phyloP scores from a whole-genome alignment of 331 rosid species.

The Malus hybrid region DNA sequence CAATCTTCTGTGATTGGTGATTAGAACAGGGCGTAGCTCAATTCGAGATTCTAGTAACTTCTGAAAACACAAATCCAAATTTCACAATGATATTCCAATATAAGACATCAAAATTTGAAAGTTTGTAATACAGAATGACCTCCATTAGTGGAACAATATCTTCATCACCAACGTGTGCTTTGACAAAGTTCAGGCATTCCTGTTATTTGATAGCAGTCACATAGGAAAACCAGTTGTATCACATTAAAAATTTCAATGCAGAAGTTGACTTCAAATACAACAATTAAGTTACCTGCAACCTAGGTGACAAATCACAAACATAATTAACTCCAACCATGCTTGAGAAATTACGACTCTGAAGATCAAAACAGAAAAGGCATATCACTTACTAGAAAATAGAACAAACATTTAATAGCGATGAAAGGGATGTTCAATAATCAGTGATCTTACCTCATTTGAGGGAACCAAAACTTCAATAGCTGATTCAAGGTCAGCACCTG shows the following conservation, averaged over 20 bases:
- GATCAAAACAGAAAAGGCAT: not conserved
- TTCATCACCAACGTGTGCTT: conserved; percentile 25
- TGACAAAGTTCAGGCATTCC: conserved; percentile 27
- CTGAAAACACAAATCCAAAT: conserved; percentile 8
- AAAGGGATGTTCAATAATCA: not conserved
- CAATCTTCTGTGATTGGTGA: conserved; percentile 11
- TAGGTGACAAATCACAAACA: conserved; percentile 19
- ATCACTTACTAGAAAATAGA: not conserved
- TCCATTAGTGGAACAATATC: conserved; percentile 18
- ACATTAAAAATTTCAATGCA: not conserved
- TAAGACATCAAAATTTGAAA: not conserved
- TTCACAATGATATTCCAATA: not conserved
- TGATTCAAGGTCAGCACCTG: conserved; percentile 30
- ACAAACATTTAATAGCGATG: not conserved
- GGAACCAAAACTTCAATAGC: conserved; percentile 23
- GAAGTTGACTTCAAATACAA: conserved; percentile 1
- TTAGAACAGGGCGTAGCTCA: conserved; percentile 18
- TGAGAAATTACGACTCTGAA: conserved; percentile 10
- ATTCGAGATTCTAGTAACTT: conserved; percentile 25
- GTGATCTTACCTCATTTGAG: conserved; percentile 17
- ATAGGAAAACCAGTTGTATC: not conserved
- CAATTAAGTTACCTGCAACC: conserved; percentile 18
- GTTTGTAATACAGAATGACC: conserved; percentile 4
- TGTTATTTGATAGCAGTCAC: conserved; percentile 5
- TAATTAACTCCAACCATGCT: not conserved